phyloP scores from a whole-genome alignment of 306 rosid genomes.

The Cicer cuneatum region DNA sequence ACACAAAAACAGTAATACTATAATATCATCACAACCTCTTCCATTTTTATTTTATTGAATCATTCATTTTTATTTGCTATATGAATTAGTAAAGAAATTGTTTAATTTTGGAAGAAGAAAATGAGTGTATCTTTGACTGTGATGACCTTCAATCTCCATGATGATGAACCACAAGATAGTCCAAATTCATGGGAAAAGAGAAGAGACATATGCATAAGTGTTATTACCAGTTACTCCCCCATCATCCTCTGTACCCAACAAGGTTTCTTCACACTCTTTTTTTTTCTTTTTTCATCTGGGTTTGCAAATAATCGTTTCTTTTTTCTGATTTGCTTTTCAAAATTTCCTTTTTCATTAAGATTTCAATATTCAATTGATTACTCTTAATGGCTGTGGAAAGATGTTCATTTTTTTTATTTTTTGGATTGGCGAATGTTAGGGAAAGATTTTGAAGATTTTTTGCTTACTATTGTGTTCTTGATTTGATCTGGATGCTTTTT shows the following conservation, averaged over 20 bases:
- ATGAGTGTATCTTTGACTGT: constrained; percentile 93
- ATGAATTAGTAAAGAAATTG: constrained; percentile 48
- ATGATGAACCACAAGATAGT: constrained; percentile 80
- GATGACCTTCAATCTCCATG: constrained; percentile 97
- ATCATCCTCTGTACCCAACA: constrained; percentile 91
- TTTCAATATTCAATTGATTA: constrained; percentile 40
- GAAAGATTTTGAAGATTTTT: constrained; percentile 31
- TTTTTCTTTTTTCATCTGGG: constrained; percentile 43
- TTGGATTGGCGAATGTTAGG: no score
- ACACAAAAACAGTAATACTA: neutral
- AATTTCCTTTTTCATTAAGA: constrained; percentile 38
- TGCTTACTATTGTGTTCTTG: constrained; percentile 1
- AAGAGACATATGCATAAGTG: constrained; percentile 85
- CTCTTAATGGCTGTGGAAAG: no score
- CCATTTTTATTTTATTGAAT: constrained; percentile 32
- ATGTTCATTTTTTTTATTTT: neutral
- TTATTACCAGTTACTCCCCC: constrained; percentile 83
- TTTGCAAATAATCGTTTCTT: constrained; percentile 51
- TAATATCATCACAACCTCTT: constrained; percentile 25
- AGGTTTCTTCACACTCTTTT: constrained; percentile 52
- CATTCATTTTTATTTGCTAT: constrained; percentile 43
- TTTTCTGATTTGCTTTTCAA: constrained; percentile 43
- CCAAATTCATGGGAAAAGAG: constrained; percentile 97
- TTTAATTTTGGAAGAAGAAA: constrained; percentile 33
- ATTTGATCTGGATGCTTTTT: constrained; percentile 41